Evolutionary conservation across 768 basidiomycete genomes (phyloP), one percentile per base, ranked within the genome.

Genomic region (Erythrobasidium yunnanense): DNA sequence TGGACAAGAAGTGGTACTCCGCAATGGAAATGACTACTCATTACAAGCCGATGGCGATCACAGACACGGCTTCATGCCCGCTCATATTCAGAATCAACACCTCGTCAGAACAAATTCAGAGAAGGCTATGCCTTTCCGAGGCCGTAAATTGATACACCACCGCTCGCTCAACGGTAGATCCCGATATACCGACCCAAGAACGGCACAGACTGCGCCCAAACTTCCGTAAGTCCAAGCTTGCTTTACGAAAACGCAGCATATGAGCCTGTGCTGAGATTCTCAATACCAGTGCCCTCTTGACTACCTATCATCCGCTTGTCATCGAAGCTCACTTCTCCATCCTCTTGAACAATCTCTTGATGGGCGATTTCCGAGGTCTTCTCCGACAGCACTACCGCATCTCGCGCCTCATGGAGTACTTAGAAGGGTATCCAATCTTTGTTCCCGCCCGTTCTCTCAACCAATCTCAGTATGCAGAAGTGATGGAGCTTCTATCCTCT

Each of bases 361-460:
- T 90, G 18, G 88, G 84, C 3, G 86, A 90, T 68, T 84, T 90
- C 70, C 71, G 79, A 1, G 76, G 77, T 11, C 76, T 88, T 30
- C 77, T 88, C 11, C 80, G 82, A 6, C 81, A 82, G 0, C 90
- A 90, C 71, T 77, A 81, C 30, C 83, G 81, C 58, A 81, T 85
- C 1, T 84, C 87, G 0, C 76, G 81, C 13, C 77, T 88, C 25
- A 83, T 90, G 56, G 56, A 58, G 29, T 42, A 86, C 1, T 80
- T 90, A 42, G 90, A 90, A 74, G 88, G 89, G 0, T 90, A 88
- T 75, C 90, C 90, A 6, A 81, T 92, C 51, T 92, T 92, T 76
- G 78, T 88, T 0, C 87, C 88, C 7, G 87, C 90, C 15, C 80
- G 90, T 32, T 88, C 87, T 13, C 88, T 90, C 85, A 84, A 86